Evolutionary conservation across 2,329 filamentous ascomycete species (phyloP).

Genomic region (Talaromyces sp.): DNA sequence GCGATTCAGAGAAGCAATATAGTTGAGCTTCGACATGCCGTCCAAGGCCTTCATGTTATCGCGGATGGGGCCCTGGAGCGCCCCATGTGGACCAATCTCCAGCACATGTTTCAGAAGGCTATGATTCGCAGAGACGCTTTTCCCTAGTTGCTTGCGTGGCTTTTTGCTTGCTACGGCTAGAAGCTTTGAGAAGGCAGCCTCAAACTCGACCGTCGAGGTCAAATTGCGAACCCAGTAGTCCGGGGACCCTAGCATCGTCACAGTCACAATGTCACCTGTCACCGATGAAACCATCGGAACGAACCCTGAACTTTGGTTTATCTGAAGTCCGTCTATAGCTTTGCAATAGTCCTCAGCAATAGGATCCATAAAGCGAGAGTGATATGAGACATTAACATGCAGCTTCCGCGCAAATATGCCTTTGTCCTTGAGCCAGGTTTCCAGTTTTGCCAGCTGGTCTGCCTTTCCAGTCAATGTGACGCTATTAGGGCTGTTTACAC

Average conservation of each 20-base stretch:
- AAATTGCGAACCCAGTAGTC: constrained; percentile 34
- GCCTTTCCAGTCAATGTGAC: constrained; percentile 54
- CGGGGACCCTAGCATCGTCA: background rate
- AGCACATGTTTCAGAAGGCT: constrained; percentile 1
- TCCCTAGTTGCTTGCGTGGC: background rate
- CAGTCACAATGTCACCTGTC: constrained; percentile 22
- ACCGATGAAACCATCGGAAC: constrained; percentile 28
- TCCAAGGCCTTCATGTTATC: constrained; percentile 16
- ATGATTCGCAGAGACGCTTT: background rate
- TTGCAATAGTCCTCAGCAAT: constrained; percentile 18
- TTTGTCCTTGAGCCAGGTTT: constrained; percentile 42
- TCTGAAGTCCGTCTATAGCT: constrained; percentile 13
- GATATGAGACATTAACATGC: constrained; percentile 25
- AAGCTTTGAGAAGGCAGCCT: background rate
- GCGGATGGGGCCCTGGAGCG: constrained; percentile 26
- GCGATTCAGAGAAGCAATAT: background rate
- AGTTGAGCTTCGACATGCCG: background rate
- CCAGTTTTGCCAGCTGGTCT: constrained; percentile 41
- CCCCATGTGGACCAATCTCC: constrained; percentile 34
- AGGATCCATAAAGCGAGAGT: constrained; percentile 23
- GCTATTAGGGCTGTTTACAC: constrained; percentile 54
- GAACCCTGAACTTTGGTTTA: background rate
- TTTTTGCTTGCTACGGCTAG: background rate
- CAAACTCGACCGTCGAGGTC: constrained; percentile 25
- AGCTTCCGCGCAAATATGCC: constrained; percentile 24